Base-by-base conservation (phyloP, 305 asterid species). In the Caryopteris hybrid region DNA sequence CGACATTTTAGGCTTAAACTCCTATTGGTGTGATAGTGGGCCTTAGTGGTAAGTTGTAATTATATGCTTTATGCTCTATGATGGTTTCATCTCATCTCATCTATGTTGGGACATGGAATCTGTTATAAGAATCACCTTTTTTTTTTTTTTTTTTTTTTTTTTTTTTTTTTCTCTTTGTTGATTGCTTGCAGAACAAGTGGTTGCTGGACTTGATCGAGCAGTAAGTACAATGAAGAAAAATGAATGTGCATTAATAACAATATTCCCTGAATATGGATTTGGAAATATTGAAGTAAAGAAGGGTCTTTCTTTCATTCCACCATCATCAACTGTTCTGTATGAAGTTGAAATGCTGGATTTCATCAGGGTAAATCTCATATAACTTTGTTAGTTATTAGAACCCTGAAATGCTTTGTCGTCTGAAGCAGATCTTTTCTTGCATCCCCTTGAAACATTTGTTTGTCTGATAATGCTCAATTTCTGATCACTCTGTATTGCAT, bases 301-400 rank as follows among this genome's bases (percentile, higher is more conserved):
- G 46, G 87, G 83, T 70, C 81, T 80, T 67, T 83, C 91, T 42
- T 61, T 41, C 22, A 73, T 83, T 74, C 88, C 85, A 73, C 80
- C 91, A 52, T 71, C 75, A 68, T 86, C 96, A 50, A 85, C 88
- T 41, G 20, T 89, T 42, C 17, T 78, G 13, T 89, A 83, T 67
- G 94, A 89, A 76, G 87, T 89, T 72, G 94, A 86, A 80, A 85
- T 89, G 91, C 80, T 89, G 64, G 86, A 86, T 72, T 85, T 89
- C 72, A 63, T 57, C 63, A 78, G 83, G 91, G 96, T 88, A 86
- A 81, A 64, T 29, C 29, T 50, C 16, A 5, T 42, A 14, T 51
- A 14, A 5, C 68, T 33, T 68, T 53, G 27, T 46, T 52, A 20
- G 14, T 10, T 31, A 25, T n/a, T 54, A 27, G 39, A 38, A 38